Evolutionary conservation across 2,329 filamentous ascomycete species (phyloP).

Genomic region (Xylariaceae sp.): DNA sequence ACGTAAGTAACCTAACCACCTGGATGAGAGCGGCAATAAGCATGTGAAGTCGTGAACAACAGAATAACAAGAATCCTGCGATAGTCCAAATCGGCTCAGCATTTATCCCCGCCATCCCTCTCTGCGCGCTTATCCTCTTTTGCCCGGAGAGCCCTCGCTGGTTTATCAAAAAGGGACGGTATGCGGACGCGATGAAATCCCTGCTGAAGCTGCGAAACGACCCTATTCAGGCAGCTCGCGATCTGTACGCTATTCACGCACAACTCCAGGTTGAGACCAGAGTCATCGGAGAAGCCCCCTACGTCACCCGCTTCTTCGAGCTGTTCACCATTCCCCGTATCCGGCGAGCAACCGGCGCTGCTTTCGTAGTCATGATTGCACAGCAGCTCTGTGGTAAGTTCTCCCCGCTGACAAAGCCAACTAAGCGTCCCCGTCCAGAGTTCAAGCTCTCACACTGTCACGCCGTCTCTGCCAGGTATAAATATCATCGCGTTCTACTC

Average conservation of each 20-base stretch:
- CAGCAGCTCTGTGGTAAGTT: conserved; percentile 68
- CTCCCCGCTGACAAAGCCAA: too few species aligned
- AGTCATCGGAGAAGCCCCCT: conserved; percentile 47
- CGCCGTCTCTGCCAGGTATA: too few species aligned
- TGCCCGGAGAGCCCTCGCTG: conserved; percentile 63
- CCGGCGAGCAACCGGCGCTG: conserved; percentile 67
- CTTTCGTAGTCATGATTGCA: conserved; percentile 74
- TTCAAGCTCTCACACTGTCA: too few species aligned
- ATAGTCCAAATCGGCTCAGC: too few species aligned
- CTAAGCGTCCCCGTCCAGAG: too few species aligned
- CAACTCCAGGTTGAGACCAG: conserved; percentile 56
- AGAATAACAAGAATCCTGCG: too few species aligned
- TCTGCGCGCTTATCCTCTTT: conserved; percentile 55
- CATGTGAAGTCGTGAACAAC: too few species aligned
- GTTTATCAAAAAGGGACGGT: conserved; percentile 61
- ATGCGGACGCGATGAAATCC: conserved; percentile 54
- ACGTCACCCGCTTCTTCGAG: conserved; percentile 57
- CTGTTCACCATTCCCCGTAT: conserved; percentile 65
- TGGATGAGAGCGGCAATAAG: too few species aligned
- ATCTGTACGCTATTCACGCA: conserved; percentile 60
- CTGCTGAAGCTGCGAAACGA: conserved; percentile 48
- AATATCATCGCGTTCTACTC: conserved; percentile 76
- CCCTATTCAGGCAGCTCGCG: conserved; percentile 52
- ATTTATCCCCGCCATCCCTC: conserved; percentile 54
- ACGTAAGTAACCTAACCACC: too few species aligned